Percentiles rank a stretch among this genome's conserved stretches.
Conservation (phyloP, 2,329 filamentous ascomycete species). For the Epichloe typhina region DNA sequence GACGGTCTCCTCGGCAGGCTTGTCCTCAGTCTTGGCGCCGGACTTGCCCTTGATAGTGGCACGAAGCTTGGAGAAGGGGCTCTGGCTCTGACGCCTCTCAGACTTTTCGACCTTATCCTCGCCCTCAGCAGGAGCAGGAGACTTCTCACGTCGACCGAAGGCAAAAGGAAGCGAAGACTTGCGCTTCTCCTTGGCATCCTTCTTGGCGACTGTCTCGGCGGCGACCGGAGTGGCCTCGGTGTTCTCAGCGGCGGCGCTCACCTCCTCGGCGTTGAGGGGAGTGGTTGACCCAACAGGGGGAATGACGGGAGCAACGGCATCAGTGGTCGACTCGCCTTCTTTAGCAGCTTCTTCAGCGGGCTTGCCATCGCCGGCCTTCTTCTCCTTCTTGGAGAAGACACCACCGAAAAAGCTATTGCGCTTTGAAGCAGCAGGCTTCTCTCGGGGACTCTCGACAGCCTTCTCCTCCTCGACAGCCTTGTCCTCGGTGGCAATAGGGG, state of each 20-base stretch:
- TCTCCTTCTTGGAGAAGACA: conserved; percentile 41
- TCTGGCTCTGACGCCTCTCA: conserved; percentile 9
- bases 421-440: conserved; percentile 39
- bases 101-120: conserved; percentile 30
- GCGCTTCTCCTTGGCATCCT: conserved; percentile 67
- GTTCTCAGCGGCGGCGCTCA: conserved; percentile 34
- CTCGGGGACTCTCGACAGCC: conserved; percentile 27
- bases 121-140: conserved; percentile 44
- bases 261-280: conserved; percentile 44
- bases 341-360: conserved; percentile 26
- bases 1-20: conserved; percentile 21
- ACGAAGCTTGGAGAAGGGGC: conserved; percentile 47
- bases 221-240: conserved; percentile 32
- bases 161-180: conserved; percentile 65
- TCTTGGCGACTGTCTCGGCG: conserved; percentile 42
- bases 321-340: conserved; percentile 28
- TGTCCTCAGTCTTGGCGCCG: conserved; percentile 30
- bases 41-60: conserved; percentile 40
- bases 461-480: conserved; percentile 25
- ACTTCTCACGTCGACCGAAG: conserved; percentile 65
- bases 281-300: conserved; percentile 44
- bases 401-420: conserved; percentile 43
- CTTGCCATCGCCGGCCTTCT: conserved; percentile 43
- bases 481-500: conserved; percentile 16
- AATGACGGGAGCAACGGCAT: conserved; percentile 44